A percentile compares a stretch with the other conserved stretches of the same genome.
Evolutionary conservation across 306 rosid species (phyloP).

Genomic region (Potentilla sterilis): DNA sequence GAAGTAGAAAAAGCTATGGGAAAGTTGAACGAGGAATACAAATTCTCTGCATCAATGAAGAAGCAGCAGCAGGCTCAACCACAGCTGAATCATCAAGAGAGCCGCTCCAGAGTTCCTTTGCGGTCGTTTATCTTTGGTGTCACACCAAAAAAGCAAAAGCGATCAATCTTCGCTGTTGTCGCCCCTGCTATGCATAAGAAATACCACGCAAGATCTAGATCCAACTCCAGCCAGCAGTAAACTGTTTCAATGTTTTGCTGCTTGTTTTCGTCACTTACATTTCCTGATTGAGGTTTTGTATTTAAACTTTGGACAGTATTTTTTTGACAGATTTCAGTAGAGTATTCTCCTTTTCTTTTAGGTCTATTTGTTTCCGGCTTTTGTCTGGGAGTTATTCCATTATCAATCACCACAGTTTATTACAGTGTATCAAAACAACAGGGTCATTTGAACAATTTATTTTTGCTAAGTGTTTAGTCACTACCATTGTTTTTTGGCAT

Average conservation of each 20-base stretch:
- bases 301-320: slow-evolving; percentile 14
- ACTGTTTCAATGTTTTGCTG: slow-evolving; percentile 1
- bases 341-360: slow-evolving; percentile 2
- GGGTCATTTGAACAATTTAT: background rate
- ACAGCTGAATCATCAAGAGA: slow-evolving; percentile 43
- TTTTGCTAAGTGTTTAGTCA: background rate
- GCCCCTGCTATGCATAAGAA: slow-evolving; percentile 66
- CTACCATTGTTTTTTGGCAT: background rate
- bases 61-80: slow-evolving; percentile 36
- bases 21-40: slow-evolving; percentile 64
- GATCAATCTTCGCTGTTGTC: slow-evolving; percentile 71
- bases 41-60: slow-evolving; percentile 54
- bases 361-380: background rate
- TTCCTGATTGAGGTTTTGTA: slow-evolving; percentile 11
- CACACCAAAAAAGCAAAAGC: slow-evolving; percentile 69
- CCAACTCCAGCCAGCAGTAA: slow-evolving; percentile 27
- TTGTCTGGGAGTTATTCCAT: background rate
- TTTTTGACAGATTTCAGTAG: slow-evolving; percentile 29
- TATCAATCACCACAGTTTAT: background rate
- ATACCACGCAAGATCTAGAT: slow-evolving; percentile 37
- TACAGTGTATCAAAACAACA: slow-evolving; percentile 11
- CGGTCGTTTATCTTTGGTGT: slow-evolving; percentile 82
- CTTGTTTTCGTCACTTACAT: slow-evolving; percentile 12
- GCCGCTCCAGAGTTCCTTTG: slow-evolving; percentile 60
- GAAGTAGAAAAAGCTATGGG: slow-evolving; percentile 59